Conservation (phyloP, 1,284 basidiomycete species). For the Pseudozyma sp. region DNA sequence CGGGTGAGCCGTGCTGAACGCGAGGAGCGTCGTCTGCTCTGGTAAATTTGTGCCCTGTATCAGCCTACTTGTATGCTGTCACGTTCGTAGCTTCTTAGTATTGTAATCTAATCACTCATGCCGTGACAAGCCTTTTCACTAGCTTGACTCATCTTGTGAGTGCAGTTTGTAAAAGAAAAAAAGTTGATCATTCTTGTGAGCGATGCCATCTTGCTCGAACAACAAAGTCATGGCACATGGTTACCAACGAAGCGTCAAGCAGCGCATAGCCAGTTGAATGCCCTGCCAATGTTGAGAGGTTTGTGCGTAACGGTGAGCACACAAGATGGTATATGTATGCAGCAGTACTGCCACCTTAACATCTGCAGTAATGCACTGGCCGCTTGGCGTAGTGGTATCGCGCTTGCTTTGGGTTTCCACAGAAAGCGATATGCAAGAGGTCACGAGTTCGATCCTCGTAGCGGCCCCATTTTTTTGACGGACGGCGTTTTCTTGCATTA, state of each 20-base stretch:
- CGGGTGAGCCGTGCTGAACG: constrained; percentile 46
- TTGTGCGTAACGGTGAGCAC: too few relatives aligned
- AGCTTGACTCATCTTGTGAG: too few relatives aligned
- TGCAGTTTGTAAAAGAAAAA: too few relatives aligned
- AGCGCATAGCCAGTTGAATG: too few relatives aligned
- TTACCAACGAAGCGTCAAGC: too few relatives aligned
- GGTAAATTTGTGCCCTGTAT: constrained; percentile 18
- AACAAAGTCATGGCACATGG: too few relatives aligned
- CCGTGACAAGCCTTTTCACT: too few relatives aligned
- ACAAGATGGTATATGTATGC: constrained; percentile 8
- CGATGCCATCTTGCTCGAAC: too few relatives aligned
- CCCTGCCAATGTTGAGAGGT: too few relatives aligned
- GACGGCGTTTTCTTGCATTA: constrained; percentile 38
- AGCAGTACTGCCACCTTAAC: neutral
- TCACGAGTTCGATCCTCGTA: constrained; percentile 60
- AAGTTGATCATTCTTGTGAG: too few relatives aligned
- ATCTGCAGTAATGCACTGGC: constrained; percentile 20
- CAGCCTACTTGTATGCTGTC: neutral
- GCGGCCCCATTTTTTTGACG: constrained; percentile 23
- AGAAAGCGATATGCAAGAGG: constrained; percentile 40
- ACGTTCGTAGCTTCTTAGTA: neutral
- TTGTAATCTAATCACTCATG: neutral
- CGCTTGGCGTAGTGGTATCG: constrained; percentile 59
- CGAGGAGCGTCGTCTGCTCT: constrained; percentile 55
- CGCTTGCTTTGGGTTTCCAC: constrained; percentile 47